A percentile compares a stretch with the other conserved stretches of the same genome.
Conservation (phyloP, 2,329 filamentous ascomycete species). For the Monosporascus sp. region DNA sequence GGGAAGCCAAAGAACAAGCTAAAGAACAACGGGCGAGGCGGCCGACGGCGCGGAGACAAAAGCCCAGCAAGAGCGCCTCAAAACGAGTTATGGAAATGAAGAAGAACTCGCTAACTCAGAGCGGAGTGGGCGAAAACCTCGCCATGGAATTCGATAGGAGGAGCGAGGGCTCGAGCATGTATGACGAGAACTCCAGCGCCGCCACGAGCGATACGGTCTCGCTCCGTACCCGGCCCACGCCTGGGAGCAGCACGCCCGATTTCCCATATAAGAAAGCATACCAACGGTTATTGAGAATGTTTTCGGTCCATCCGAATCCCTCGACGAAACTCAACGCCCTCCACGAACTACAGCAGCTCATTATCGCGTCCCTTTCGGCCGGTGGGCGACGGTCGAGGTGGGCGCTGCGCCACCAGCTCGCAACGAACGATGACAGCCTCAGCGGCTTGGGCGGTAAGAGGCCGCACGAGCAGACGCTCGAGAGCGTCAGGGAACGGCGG, state of each 20-base stretch:
- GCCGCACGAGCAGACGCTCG: slow-evolving; percentile 61
- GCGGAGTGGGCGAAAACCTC: slow-evolving; percentile 39
- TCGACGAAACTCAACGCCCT: slow-evolving; percentile 79
- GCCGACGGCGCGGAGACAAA: slow-evolving; percentile 34
- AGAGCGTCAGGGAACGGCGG: slow-evolving; percentile 63
- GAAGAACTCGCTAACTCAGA: slow-evolving; percentile 62
- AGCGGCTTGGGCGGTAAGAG: slow-evolving; percentile 31
- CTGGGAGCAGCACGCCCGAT: slow-evolving; percentile 38
- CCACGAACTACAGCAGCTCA: slow-evolving; percentile 76
- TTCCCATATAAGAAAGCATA: slow-evolving; percentile 83
- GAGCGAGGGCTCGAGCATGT: slow-evolving; percentile 27
- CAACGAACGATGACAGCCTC: slow-evolving; percentile 28
- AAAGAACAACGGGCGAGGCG: slow-evolving; percentile 43
- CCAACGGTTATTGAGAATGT: slow-evolving; percentile 71
- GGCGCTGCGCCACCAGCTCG: slow-evolving; percentile 33
- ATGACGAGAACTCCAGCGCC: slow-evolving; percentile 37
- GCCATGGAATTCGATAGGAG: slow-evolving; percentile 30
- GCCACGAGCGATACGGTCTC: slow-evolving; percentile 34
- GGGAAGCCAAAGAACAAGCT: slow-evolving; percentile 50
- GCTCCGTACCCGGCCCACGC: slow-evolving; percentile 20
- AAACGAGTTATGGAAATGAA: slow-evolving; percentile 57
- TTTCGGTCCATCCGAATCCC: slow-evolving; percentile 85
- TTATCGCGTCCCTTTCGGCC: slow-evolving; percentile 66
- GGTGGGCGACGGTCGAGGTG: slow-evolving; percentile 36
- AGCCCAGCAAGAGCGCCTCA: slow-evolving; percentile 36